These are phyloP conservation scores for Plasmodium fragile DNA, from an alignment of 169 alveolate genomes.

Conservation along the genomic window DNA sequence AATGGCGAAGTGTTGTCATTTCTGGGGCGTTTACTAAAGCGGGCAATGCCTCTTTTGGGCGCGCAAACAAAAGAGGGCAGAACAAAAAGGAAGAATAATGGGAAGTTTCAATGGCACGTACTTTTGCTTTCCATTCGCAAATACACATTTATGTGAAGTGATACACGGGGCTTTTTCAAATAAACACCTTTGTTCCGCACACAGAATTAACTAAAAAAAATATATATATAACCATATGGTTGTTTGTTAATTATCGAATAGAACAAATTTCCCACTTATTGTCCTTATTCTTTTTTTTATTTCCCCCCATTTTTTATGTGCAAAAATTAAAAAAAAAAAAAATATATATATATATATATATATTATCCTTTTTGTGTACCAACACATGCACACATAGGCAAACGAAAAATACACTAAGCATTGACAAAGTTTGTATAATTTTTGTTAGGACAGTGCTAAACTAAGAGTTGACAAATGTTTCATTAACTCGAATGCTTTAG, in stretches of 20 bases:
- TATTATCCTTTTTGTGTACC: not conserved
- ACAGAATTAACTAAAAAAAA: slow-evolving; percentile 5
- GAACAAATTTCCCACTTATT: slow-evolving; percentile 27
- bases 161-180: slow-evolving; percentile 15
- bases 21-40: not conserved
- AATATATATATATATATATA: not conserved
- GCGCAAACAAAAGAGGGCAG: not conserved
- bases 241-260: slow-evolving; percentile 19
- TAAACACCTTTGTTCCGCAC: slow-evolving; percentile 15
- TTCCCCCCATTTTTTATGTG: slow-evolving; percentile 2
- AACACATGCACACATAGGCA: slow-evolving; percentile 49
- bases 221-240: not conserved
- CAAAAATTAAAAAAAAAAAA: not conserved
- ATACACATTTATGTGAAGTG: not conserved
- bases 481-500: not conserved
- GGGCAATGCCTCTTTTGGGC: not conserved
- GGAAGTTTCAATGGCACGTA: not conserved
- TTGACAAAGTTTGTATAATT: not conserved
- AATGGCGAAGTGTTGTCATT: not conserved
- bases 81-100: not conserved
- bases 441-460: slow-evolving; percentile 37
- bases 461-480: slow-evolving; percentile 15
- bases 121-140: not conserved
- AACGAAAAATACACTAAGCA: slow-evolving; percentile 3
- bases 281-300: slow-evolving; percentile 1